A percentile compares a stretch with the other conserved stretches of the same genome.
phyloP scores from a whole-genome alignment of 345 rosid genomes.

The Mangifera indica region DNA sequence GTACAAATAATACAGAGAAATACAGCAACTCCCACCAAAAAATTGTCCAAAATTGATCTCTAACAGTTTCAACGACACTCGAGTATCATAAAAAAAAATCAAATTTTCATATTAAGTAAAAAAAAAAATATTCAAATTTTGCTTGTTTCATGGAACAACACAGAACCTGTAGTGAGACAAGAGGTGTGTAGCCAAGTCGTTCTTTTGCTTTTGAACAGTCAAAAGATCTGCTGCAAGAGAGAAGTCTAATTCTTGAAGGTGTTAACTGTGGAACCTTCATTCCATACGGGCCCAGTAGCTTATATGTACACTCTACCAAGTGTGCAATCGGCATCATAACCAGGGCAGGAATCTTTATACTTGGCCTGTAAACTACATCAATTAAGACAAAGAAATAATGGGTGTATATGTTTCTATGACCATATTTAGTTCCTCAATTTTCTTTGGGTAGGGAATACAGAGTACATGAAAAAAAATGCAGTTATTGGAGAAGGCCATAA shows the following conservation, averaged over 20 bases:
- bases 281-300: slow-evolving; percentile 71
- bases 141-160: slow-evolving; percentile 11
- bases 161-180: slow-evolving; percentile 80
- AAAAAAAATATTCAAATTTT: background rate
- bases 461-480: background rate
- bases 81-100: slow-evolving; percentile 9
- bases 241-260: slow-evolving; percentile 87
- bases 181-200: slow-evolving; percentile 72
- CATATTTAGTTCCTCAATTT: slow-evolving; percentile 8
- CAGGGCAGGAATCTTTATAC: slow-evolving; percentile 73
- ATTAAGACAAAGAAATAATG: slow-evolving; percentile 24
- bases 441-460: background rate
- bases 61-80: background rate
- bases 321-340: slow-evolving; percentile 83
- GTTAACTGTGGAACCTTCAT: slow-evolving; percentile 90
- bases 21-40: slow-evolving; percentile 7
- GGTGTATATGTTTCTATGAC: slow-evolving; percentile 7
- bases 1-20: slow-evolving; percentile 6
- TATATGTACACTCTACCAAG: slow-evolving; percentile 64
- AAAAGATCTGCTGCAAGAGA: slow-evolving; percentile 76
- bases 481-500: background rate
- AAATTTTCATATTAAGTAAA: background rate
- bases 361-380: slow-evolving; percentile 66
- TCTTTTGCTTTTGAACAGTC: slow-evolving; percentile 79
- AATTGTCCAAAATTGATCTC: background rate